Percentiles rank a stretch among this genome's conserved stretches.
phyloP scores from a whole-genome alignment of 2,329 filamentous ascomycete species.

The Alternaria metachromatica region DNA sequence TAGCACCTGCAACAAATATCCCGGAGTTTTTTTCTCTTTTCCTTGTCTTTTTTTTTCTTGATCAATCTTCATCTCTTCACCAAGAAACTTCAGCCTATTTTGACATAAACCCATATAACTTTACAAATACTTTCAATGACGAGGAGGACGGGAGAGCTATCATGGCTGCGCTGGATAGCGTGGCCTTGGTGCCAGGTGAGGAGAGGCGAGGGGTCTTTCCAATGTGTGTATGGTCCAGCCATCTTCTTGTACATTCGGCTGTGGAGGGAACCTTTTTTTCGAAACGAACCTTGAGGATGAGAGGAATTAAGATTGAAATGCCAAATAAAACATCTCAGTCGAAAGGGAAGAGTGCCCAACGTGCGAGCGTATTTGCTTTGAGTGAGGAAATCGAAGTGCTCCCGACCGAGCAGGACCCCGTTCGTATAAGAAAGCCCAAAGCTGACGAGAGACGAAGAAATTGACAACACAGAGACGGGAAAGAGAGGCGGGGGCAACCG shows the following conservation, averaged over 20 bases:
- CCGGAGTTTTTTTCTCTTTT: neutral
- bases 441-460: neutral
- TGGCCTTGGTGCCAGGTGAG: neutral
- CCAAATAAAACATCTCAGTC: neutral
- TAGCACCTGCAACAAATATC: slow-evolving; percentile 20
- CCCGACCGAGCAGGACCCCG: neutral
- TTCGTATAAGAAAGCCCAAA: neutral
- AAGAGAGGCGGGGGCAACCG: neutral
- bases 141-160: neutral
- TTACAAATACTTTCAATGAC: slow-evolving; percentile 6
- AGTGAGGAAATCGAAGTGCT: neutral
- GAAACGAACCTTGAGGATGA: neutral
- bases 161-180: slow-evolving; percentile 2
- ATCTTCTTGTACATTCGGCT: slow-evolving; percentile 4
- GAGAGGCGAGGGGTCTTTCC: neutral
- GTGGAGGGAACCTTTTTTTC: neutral
- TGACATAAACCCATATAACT: slow-evolving; percentile 26
- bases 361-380: neutral
- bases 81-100: slow-evolving; percentile 15
- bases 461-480: neutral
- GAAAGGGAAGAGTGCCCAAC: neutral
- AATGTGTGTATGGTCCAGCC: neutral
- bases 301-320: neutral
- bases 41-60: neutral
- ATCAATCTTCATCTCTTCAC: slow-evolving; percentile 16